phyloP scores from a whole-genome alignment of 1,284 basidiomycete genomes.

The Moniliella sp. region DNA sequence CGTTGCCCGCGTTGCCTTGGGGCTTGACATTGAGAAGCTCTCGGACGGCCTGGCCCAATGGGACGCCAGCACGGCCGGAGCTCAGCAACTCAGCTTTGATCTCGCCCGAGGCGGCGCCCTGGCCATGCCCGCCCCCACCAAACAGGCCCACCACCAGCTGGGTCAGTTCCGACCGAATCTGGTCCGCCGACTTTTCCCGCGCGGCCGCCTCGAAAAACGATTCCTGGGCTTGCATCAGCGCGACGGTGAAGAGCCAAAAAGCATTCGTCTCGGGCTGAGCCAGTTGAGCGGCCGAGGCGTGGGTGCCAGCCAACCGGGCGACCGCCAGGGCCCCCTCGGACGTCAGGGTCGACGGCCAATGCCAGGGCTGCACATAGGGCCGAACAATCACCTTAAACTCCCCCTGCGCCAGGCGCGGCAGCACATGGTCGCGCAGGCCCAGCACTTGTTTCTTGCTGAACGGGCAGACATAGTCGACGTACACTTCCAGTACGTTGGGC shows the following conservation, averaged over 20 bases:
- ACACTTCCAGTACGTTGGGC: slow-evolving; percentile 64
- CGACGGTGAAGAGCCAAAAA: slow-evolving; percentile 25
- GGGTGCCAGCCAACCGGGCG: slow-evolving; percentile 42
- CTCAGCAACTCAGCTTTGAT: slow-evolving; percentile 34
- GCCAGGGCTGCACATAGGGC: slow-evolving; percentile 51
- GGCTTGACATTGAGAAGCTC: slow-evolving; percentile 47
- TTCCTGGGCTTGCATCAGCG: slow-evolving; percentile 56
- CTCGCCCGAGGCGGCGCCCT: slow-evolving; percentile 22
- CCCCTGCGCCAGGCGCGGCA: slow-evolving; percentile 42
- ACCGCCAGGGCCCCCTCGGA: slow-evolving; percentile 60
- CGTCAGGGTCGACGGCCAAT: slow-evolving; percentile 43
- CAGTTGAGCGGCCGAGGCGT: slow-evolving; percentile 3
- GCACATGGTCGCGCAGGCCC: slow-evolving; percentile 33
- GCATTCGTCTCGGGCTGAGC: slow-evolving; percentile 8
- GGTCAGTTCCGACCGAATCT: slow-evolving; percentile 56
- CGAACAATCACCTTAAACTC: slow-evolving; percentile 58
- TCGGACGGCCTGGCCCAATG: slow-evolving; percentile 37
- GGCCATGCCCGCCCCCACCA: slow-evolving; percentile 24
- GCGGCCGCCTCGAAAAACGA: slow-evolving; percentile 58
- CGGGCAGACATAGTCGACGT: slow-evolving; percentile 31
- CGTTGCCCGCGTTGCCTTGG: slow-evolving; percentile 51
- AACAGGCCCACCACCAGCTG: slow-evolving; percentile 39
- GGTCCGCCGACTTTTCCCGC: slow-evolving; percentile 47
- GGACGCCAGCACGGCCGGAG: slow-evolving; percentile 35
- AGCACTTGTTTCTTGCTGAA: slow-evolving; percentile 34